Conservation (phyloP, 352 stramenopile genomes). For the Globisporangium rhizosaccharum region DNA sequence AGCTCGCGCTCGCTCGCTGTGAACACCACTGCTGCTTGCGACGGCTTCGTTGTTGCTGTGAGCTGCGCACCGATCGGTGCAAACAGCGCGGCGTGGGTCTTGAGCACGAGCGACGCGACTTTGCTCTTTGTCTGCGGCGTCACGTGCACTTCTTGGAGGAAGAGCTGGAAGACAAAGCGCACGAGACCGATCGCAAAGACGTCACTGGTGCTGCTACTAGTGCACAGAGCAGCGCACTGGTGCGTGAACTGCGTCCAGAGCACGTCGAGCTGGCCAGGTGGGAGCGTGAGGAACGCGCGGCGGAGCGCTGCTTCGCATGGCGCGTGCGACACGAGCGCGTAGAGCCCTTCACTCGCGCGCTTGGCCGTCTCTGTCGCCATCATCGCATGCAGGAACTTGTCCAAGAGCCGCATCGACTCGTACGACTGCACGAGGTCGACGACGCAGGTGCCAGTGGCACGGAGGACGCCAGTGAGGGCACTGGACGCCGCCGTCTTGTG, state of each 20-base stretch:
- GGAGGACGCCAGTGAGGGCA: neutral
- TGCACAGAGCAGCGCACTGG: slow-evolving; percentile 27
- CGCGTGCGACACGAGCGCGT: slow-evolving; percentile 37
- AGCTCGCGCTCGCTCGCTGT: slow-evolving; percentile 51
- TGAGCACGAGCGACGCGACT: slow-evolving; percentile 36
- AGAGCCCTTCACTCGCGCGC: slow-evolving; percentile 29
- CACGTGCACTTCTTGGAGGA: slow-evolving; percentile 79
- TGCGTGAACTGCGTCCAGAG: slow-evolving; percentile 68
- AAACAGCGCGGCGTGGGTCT: slow-evolving; percentile 54
- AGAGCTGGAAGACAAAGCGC: slow-evolving; percentile 70
- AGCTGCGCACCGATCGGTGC: slow-evolving; percentile 24
- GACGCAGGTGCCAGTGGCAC: slow-evolving; percentile 30
- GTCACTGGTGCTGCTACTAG: slow-evolving; percentile 4
- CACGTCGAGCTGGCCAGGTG: slow-evolving; percentile 70
- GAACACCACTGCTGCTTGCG: slow-evolving; percentile 13
- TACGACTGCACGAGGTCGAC: slow-evolving; percentile 65
- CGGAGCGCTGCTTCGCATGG: slow-evolving; percentile 46
- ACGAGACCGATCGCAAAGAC: slow-evolving; percentile 35
- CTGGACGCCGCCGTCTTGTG: slow-evolving; percentile 3
- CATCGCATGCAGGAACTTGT: slow-evolving; percentile 40
- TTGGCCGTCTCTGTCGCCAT: slow-evolving; percentile 22
- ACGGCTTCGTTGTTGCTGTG: neutral
- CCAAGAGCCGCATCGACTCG: slow-evolving; percentile 81
- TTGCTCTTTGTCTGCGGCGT: slow-evolving; percentile 67
- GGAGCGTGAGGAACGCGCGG: slow-evolving; percentile 63